phyloP scores from a whole-genome alignment of 2,329 filamentous ascomycete genomes.

The Ascochyta koolunga region DNA sequence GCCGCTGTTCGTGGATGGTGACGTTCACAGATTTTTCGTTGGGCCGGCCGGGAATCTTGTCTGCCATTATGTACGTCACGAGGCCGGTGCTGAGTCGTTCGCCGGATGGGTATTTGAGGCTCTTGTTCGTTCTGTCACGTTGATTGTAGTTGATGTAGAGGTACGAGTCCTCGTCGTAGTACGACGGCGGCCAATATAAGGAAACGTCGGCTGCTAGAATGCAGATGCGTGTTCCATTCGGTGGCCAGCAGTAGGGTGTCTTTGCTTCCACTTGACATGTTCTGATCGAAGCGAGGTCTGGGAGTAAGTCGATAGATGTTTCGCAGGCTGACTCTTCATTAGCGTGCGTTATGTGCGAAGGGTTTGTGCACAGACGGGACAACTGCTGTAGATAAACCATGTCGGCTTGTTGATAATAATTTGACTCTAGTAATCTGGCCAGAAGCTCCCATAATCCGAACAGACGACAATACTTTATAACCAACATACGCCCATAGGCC shows the following conservation, averaged over 20 bases:
- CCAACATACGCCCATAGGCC: not conserved
- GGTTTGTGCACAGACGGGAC: not conserved
- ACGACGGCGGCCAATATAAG: slow-evolving; percentile 22
- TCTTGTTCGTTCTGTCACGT: too few species aligned
- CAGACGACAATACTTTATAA: not conserved
- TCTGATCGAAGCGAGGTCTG: slow-evolving; percentile 6
- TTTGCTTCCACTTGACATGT: slow-evolving; percentile 20
- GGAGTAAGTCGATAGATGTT: not conserved
- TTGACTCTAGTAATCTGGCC: too few species aligned
- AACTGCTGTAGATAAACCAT: slow-evolving; percentile 6
- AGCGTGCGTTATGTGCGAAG: not conserved
- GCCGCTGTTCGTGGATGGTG: slow-evolving; percentile 5
- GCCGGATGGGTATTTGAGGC: too few species aligned
- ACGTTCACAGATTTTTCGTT: slow-evolving; percentile 5
- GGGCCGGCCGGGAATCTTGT: slow-evolving; percentile 7
- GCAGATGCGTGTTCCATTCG: slow-evolving; percentile 26
- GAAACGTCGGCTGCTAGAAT: not conserved
- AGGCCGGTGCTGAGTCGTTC: too few species aligned
- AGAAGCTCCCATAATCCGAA: not conserved
- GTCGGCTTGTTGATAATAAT: not conserved
- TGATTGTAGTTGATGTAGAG: slow-evolving; percentile 10
- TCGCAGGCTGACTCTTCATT: slow-evolving; percentile 9
- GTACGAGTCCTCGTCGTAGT: slow-evolving; percentile 16
- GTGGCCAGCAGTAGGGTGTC: slow-evolving; percentile 27
- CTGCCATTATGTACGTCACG: not conserved